Evolutionary conservation across 108 stramenopile genomes (phyloP), one percentile per base, ranked within the genome.

Genomic region (Poteriospumella lacustris): DNA sequence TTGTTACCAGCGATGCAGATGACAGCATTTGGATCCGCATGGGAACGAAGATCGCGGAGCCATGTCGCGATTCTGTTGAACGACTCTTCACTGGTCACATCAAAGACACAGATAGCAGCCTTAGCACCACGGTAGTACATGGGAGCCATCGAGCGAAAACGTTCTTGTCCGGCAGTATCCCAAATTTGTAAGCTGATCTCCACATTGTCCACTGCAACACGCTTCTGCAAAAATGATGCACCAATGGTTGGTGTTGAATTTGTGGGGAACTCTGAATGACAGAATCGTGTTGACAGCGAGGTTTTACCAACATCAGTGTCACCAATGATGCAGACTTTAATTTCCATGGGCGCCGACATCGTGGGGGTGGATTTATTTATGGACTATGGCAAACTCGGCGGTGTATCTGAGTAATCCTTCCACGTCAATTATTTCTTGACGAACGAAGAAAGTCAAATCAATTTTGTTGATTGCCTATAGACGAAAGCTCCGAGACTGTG

Each of bases 61-160:
- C 60, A 64, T 3, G 60, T 64, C 5, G 12, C 9, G 24, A 73
- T 38, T 36, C 47, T 36, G 33, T 52, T 39, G 58, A 84, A 84
- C 28, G 82, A 82, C 40, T 84, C 83, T 76, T 84, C 83, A 77
- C 81, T 81, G 40, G 82, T 84, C n/a, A 84, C 81, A 41, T 84
- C 83, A 40, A 82, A 84, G 44, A 80, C 81, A 12, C 81, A 80
- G 38, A 84, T 79, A 31, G 83, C 83, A 29, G 82, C 83, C 19
- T 80, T 79, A 1, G 83, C 83, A 68, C 81, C 81, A 0, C 83
- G 69, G 70, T 84, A 84, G 79, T 84, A 84, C 43, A 83, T 82
- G 15, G 82, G 82, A 0, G 82, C 82, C 82, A 83, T 83, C 42
- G 82, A 79, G 24, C 82, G 64, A 77, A 83, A 83, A 15, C 80